A percentile compares a stretch with the other conserved stretches of the same genome.
Conservation (phyloP, 2,329 filamentous ascomycete genomes). For the Calonectria fujianensis region DNA sequence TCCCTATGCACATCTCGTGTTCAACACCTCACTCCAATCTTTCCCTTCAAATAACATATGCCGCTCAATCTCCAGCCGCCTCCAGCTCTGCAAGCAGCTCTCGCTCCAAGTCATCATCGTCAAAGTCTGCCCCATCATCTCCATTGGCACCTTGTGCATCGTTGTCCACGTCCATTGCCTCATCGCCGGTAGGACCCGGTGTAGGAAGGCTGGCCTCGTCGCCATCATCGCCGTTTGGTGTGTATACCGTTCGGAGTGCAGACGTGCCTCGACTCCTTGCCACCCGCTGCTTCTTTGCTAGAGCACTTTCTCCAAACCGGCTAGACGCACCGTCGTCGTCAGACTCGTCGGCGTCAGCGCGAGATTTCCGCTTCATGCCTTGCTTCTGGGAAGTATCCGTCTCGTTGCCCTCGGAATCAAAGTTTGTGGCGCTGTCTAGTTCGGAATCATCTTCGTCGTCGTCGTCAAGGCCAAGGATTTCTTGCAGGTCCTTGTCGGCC, state of each 20-base stretch:
- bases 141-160: slow-evolving; percentile 51
- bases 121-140: slow-evolving; percentile 64
- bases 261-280: slow-evolving; percentile 67
- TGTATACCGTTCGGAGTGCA: slow-evolving; percentile 67
- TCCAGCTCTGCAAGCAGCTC: slow-evolving; percentile 78
- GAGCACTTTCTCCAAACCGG: slow-evolving; percentile 60
- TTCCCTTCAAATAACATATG: slow-evolving; percentile 25
- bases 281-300: slow-evolving; percentile 72
- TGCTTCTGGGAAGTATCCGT: slow-evolving; percentile 54
- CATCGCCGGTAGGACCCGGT: slow-evolving; percentile 61
- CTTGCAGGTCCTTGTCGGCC: slow-evolving; percentile 83
- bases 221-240: slow-evolving; percentile 61
- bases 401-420: slow-evolving; percentile 56
- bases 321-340: slow-evolving; percentile 58
- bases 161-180: slow-evolving; percentile 58
- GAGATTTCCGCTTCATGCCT: slow-evolving; percentile 59
- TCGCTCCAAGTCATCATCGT: slow-evolving; percentile 76
- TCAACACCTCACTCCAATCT: slow-evolving; percentile 29
- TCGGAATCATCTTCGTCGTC: slow-evolving; percentile 70
- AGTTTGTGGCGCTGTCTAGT: slow-evolving; percentile 49
- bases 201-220: slow-evolving; percentile 63
- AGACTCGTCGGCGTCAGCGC: slow-evolving; percentile 57
- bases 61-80: slow-evolving; percentile 55
- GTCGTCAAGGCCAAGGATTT: slow-evolving; percentile 78
- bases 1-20: slow-evolving; percentile 34